phyloP scores from a whole-genome alignment of 305 asterid genomes.

The Fraxinus dipetala region DNA sequence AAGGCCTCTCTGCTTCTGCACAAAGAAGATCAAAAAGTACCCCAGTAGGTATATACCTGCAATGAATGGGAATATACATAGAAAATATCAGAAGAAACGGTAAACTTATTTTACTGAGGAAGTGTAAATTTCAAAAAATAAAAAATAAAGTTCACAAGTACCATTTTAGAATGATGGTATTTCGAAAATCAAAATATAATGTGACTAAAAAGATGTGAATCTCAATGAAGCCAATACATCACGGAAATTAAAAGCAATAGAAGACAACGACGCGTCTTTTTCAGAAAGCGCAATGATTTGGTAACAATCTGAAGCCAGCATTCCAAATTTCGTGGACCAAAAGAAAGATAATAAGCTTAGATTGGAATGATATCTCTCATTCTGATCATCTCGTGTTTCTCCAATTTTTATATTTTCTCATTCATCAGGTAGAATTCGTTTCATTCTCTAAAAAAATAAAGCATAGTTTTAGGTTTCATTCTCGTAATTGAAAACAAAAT shows the following conservation, averaged over 20 bases:
- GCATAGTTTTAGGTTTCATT: neutral
- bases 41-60: constrained; percentile 91
- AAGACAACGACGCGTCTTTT: neutral
- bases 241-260: neutral
- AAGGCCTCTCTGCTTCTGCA: constrained; percentile 91
- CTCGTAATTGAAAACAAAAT: neutral
- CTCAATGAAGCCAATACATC: neutral
- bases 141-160: neutral
- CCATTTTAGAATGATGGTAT: neutral
- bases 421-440: constrained; percentile 9
- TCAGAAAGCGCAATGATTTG: neutral
- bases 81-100: constrained; percentile 20
- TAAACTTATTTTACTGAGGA: neutral
- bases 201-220: neutral
- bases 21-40: constrained; percentile 92
- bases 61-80: constrained; percentile 23
- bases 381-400: neutral
- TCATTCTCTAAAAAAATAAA: constrained; percentile 9
- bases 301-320: neutral
- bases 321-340: neutral
- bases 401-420: constrained; percentile 7
- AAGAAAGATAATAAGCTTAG: neutral
- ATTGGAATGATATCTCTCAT: neutral
- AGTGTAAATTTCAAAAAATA: neutral
- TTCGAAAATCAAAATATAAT: neutral